These are phyloP conservation scores for Pythium oligandrum DNA, from an alignment of 352 stramenopile genomes.

Conservation along the genomic window DNA sequence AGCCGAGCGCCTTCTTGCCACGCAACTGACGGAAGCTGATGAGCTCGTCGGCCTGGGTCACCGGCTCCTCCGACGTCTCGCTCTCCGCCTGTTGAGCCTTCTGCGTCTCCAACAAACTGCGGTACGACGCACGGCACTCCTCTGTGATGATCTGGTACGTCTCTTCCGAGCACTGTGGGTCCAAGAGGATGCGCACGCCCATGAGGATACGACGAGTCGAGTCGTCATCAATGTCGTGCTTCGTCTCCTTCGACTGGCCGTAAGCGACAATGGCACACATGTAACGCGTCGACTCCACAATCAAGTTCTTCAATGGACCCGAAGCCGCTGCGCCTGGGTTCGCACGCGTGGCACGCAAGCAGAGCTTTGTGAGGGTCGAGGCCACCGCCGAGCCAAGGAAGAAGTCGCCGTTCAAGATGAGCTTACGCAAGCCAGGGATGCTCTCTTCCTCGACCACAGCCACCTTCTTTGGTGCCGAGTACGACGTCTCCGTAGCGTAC, in stretches of 20 bases:
- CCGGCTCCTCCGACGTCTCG: conserved; percentile 44
- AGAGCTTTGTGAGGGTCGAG: conserved; percentile 96
- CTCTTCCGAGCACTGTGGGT: conserved; percentile 74
- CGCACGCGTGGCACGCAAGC: conserved; percentile 80
- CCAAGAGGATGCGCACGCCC: conserved; percentile 92
- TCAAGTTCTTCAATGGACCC: conserved; percentile 56
- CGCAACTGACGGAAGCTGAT: conserved; percentile 98
- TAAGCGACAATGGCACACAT: conserved; percentile 77
- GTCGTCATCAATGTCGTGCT: conserved; percentile 91
- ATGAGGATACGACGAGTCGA: conserved; percentile 95
- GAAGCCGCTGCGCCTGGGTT: conserved; percentile 35
- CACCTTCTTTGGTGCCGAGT: conserved; percentile 24
- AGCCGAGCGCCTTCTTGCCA: conserved; percentile 88
- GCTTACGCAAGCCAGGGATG: conserved; percentile 75
- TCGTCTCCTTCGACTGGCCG: conserved; percentile 66
- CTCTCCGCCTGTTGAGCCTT: conserved; percentile 65
- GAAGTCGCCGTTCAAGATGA: conserved; percentile 93
- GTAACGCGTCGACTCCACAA: conserved; percentile 63
- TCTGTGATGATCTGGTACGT: conserved; percentile 75
- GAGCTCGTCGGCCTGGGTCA: conserved; percentile 91
- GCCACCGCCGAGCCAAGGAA: conserved; percentile 94
- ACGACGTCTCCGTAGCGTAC: conserved; percentile 98
- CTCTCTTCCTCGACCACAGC: conserved; percentile 54
- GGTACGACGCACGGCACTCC: conserved; percentile 77
- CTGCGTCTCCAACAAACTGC: conserved; percentile 65